Percentiles rank a stretch among this genome's conserved stretches.
Evolutionary conservation across 2,329 filamentous ascomycete species (phyloP).

Genomic region (Penicillium fuscoglaucum): DNA sequence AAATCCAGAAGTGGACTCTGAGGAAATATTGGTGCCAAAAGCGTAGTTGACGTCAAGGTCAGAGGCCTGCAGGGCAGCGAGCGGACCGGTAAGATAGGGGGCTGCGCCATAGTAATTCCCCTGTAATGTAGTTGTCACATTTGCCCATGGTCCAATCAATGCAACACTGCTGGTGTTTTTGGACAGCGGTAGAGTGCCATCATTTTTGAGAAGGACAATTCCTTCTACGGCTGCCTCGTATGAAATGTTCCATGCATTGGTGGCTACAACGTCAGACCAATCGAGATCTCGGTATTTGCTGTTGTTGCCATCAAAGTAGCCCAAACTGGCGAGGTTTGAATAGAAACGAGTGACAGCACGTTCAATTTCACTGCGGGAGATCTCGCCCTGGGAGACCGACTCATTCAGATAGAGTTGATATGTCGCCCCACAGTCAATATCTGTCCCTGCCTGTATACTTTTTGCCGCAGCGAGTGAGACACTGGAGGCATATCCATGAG

Average conservation of each 20-base stretch:
- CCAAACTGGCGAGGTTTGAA: slow-evolving; percentile 50
- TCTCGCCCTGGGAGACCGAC: slow-evolving; percentile 46
- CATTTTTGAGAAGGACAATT: slow-evolving; percentile 56
- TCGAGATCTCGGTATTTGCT: slow-evolving; percentile 53
- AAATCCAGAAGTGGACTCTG: slow-evolving; percentile 34
- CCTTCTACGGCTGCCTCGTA: slow-evolving; percentile 53
- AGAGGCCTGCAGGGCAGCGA: slow-evolving; percentile 53
- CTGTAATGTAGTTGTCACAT: slow-evolving; percentile 58
- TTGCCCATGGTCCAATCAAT: slow-evolving; percentile 60
- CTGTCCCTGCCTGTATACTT: slow-evolving; percentile 53
- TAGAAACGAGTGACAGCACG: slow-evolving; percentile 51
- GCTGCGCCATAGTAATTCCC: slow-evolving; percentile 61
- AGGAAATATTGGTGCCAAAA: slow-evolving; percentile 37
- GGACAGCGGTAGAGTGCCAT: slow-evolving; percentile 50
- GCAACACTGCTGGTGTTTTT: slow-evolving; percentile 47
- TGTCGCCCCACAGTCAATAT: slow-evolving; percentile 55
- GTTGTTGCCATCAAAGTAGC: slow-evolving; percentile 53
- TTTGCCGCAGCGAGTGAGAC: slow-evolving; percentile 51
- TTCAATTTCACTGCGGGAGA: slow-evolving; percentile 51
- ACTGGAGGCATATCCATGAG: slow-evolving; percentile 51
- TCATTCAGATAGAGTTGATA: slow-evolving; percentile 49
- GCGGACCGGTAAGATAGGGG: slow-evolving; percentile 56
- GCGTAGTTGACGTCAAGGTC: slow-evolving; percentile 51
- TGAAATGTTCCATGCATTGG: slow-evolving; percentile 56
- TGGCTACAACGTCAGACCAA: slow-evolving; percentile 58